These are phyloP conservation scores for Arabidopsis lyrata DNA, from an alignment of 441 rosid species.

Conservation along the genomic window DNA sequence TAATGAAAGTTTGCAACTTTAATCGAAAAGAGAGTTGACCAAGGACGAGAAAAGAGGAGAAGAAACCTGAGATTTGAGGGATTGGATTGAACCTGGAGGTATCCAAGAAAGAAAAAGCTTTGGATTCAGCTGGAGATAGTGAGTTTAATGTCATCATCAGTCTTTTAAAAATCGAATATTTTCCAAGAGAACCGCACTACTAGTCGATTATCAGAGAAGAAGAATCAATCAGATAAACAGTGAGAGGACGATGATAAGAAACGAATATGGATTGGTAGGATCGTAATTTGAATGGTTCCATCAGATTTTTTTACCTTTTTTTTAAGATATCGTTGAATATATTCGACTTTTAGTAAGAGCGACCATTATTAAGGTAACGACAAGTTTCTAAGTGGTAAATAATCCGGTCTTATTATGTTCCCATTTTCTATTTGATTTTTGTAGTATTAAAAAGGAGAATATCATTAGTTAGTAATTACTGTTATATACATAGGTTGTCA, in stretches of 20 bases:
- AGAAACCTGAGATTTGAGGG: conserved; percentile 63
- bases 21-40: background rate
- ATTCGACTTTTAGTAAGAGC: conserved; percentile 24
- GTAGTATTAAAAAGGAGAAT: background rate
- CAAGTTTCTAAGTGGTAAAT: background rate
- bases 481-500: background rate
- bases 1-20: conserved; percentile 11
- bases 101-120: conserved; percentile 66
- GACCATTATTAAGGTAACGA: conserved; percentile 3
- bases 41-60: background rate
- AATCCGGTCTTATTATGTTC: background rate
- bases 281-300: conserved; percentile 32
- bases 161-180: conserved; percentile 30
- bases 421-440: background rate
- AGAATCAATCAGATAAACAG: conserved; percentile 26
- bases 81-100: conserved; percentile 52
- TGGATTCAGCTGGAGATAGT: conserved; percentile 63
- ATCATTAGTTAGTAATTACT: background rate
- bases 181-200: conserved; percentile 27
- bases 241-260: conserved; percentile 30
- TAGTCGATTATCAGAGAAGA: conserved; percentile 15
- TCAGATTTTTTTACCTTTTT: conserved; percentile 2
- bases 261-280: conserved; percentile 24
- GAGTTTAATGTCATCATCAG: conserved; percentile 71
- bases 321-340: background rate